Evolutionary conservation across 1,139 yeast species (phyloP).

Genomic region (Suhomyces ambrosiae): DNA sequence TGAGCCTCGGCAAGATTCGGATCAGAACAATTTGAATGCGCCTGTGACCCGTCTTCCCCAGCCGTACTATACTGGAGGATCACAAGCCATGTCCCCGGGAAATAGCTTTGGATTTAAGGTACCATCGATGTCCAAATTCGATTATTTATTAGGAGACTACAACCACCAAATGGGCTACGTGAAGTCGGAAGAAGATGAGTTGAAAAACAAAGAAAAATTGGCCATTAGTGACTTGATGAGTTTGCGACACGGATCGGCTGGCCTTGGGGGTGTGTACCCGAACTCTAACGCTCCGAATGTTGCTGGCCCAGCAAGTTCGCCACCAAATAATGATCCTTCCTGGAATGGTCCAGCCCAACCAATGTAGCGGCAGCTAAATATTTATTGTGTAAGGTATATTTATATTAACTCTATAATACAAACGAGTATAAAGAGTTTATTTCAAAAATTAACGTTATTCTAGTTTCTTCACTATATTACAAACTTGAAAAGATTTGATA

Average conservation of each 20-base stretch:
- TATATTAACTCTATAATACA: no score
- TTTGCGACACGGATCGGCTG: slow-evolving; percentile 15
- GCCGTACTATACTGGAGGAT: slow-evolving; percentile 11
- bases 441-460: no score
- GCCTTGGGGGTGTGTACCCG: neutral
- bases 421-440: no score
- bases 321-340: neutral
- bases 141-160: slow-evolving; percentile 33
- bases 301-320: neutral
- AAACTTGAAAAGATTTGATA: no score
- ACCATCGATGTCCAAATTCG: slow-evolving; percentile 34
- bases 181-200: slow-evolving; percentile 25
- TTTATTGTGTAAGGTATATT: slow-evolving; percentile 5
- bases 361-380: slow-evolving; percentile 1
- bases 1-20: neutral
- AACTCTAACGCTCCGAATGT: neutral
- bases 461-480: no score
- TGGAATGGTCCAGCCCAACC: slow-evolving; percentile 6
- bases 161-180: slow-evolving; percentile 9
- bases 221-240: slow-evolving; percentile 41
- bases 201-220: slow-evolving; percentile 38
- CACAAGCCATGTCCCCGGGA: slow-evolving; percentile 9
- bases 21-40: neutral
- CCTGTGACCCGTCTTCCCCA: slow-evolving; percentile 3
- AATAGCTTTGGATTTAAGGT: slow-evolving; percentile 22